Evolutionary conservation across 2,329 filamentous ascomycete genomes (phyloP), one percentile per base, ranked within the genome.

Genomic region (Fusarium xyrophilum): DNA sequence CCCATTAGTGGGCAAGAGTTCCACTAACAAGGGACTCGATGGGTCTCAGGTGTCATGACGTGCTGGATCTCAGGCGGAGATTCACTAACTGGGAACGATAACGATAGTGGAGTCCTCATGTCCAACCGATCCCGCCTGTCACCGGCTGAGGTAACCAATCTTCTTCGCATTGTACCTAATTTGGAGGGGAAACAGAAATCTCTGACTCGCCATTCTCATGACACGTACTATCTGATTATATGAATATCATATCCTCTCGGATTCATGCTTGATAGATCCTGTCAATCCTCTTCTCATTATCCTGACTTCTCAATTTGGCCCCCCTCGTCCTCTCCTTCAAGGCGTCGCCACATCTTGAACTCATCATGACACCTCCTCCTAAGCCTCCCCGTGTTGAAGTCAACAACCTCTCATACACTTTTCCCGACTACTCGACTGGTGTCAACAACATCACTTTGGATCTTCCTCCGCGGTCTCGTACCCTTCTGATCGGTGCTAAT

Each of bases 401-500:
- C 73, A 88, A 84, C 39, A 82, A 89, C 79, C 89, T 99, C 56
- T 93, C 89, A 67, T 99, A 98, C 85, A 89, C 87, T 44, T 99
- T 98, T 81, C 92, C 91, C 19, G 92, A 97, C 83, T 90, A 91
- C 76, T 89, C 90, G 44, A 87, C 86, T n/a, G 96, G 95, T 59
- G 84, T 99, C 33, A 82, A 85, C 52, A 81, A 93, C 78, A 86
- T 99, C 73, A 84, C 82, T 28, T 86, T 99, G 56, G 83, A 89
- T 64, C 88, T 98, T 27, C 95, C 96, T 6, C 84, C 93, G 0
- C 89, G 91, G 60, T 96, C 92, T 63, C 91, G 96, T 65, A 97
- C 95, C 3, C 87, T 98, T 17, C 86, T 98, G 40, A 96, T 98
- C 76, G 96, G 96, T 74, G 95, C 96, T 78, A 99, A 99, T 79